Percentiles rank a stretch among this genome's conserved stretches.
Conservation (phyloP, 768 basidiomycete species). For the Boletus rubescentipes region DNA sequence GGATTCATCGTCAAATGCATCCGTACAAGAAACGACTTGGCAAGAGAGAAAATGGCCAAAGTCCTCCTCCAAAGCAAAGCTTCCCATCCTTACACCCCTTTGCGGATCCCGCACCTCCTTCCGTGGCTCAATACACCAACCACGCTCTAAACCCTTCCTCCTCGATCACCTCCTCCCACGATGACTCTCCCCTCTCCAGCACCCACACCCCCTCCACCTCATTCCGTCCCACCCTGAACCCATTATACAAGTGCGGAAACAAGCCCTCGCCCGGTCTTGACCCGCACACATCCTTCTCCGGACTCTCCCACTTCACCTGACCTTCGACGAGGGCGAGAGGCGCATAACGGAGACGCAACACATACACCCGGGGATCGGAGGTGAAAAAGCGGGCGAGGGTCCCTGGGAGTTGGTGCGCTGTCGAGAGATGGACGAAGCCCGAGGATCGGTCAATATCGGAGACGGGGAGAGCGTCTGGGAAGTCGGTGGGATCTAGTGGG, state of each 20-base stretch:
- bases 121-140: slow-evolving; percentile 37
- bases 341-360: slow-evolving; percentile 45
- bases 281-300: slow-evolving; percentile 40
- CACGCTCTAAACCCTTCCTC: slow-evolving; percentile 23
- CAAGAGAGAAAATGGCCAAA: no score
- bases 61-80: no score
- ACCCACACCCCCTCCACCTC: slow-evolving; percentile 44
- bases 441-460: slow-evolving; percentile 46
- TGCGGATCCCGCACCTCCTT: no score
- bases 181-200: slow-evolving; percentile 24
- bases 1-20: no score
- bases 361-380: slow-evolving; percentile 37
- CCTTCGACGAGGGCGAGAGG: slow-evolving; percentile 29
- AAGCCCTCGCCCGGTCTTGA: slow-evolving; percentile 43
- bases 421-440: slow-evolving; percentile 58
- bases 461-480: slow-evolving; percentile 49
- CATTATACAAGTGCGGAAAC: slow-evolving; percentile 58
- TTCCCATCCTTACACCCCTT: no score
- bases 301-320: slow-evolving; percentile 50
- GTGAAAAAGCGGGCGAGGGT: slow-evolving; percentile 49
- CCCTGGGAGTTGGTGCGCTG: slow-evolving; percentile 45
- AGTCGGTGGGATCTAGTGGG: slow-evolving; percentile 31
- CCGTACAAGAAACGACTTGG: no score
- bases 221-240: slow-evolving; percentile 39
- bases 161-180: slow-evolving; percentile 35